Evolutionary conservation across 163 green algal genomes (phyloP).

Genomic region (Prototheca wickerhamii): DNA sequence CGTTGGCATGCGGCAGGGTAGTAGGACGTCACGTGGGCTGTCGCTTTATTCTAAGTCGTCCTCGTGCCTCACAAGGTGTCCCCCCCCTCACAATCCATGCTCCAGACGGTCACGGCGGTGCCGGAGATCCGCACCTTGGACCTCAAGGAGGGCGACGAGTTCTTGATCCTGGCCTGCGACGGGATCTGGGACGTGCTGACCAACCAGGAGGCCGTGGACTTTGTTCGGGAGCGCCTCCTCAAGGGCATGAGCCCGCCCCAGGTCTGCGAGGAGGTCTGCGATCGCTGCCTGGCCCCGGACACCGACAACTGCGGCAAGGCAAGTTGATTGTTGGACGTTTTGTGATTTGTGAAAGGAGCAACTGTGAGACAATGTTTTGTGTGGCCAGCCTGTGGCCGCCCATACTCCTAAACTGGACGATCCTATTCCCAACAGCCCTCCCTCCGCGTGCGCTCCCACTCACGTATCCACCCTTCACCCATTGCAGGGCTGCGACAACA

Average conservation of each 20-base stretch:
- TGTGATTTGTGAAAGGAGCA: no score
- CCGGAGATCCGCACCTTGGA: slow-evolving; percentile 45
- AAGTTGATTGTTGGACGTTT: no score
- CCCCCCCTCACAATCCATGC: slow-evolving; percentile 13
- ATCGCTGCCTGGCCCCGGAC: slow-evolving; percentile 53
- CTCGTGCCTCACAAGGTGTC: neutral
- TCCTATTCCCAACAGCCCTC: no score
- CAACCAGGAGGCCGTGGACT: slow-evolving; percentile 59
- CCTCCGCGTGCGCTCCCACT: neutral
- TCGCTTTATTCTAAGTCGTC: neutral
- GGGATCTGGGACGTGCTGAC: slow-evolving; percentile 77
- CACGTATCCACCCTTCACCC: neutral
- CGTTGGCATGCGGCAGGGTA: no score
- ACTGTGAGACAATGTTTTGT: no score
- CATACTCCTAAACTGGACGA: no score
- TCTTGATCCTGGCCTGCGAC: slow-evolving; percentile 78
- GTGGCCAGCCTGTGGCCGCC: no score
- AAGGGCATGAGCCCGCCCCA: slow-evolving; percentile 23
- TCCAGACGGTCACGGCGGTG: slow-evolving; percentile 56
- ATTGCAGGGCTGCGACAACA: slow-evolving; percentile 51
- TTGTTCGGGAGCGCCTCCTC: slow-evolving; percentile 42
- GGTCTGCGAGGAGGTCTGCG: slow-evolving; percentile 51
- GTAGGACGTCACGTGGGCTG: no score
- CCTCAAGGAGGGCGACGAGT: slow-evolving; percentile 60
- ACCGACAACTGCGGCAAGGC: slow-evolving; percentile 46